phyloP scores from a whole-genome alignment of 805 yeast species.

The Metschnikowia matae region DNA sequence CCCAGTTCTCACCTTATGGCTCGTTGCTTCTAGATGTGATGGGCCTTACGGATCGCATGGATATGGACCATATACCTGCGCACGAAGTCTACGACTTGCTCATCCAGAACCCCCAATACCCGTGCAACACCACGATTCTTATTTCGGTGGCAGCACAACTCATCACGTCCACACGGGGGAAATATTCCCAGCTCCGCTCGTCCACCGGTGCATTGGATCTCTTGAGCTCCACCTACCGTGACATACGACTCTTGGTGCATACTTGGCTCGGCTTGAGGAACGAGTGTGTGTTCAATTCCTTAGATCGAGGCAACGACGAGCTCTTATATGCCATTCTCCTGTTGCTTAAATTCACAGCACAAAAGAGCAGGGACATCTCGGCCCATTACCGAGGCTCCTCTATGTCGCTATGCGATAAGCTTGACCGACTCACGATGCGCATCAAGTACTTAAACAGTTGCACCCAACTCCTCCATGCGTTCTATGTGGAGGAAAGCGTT shows the following conservation, averaged over 20 bases:
- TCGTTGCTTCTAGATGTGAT: constrained; percentile 24
- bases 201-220: constrained; percentile 16
- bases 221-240: constrained; percentile 1
- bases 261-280: constrained; percentile 14
- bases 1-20: constrained; percentile 16
- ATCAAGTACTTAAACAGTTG: not conserved
- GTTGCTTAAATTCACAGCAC: constrained; percentile 8
- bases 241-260: constrained; percentile 7
- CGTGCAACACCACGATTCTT: constrained; percentile 12
- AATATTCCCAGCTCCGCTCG: not conserved
- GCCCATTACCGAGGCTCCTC: constrained; percentile 5
- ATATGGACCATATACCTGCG: constrained; percentile 2
- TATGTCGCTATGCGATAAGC: not conserved
- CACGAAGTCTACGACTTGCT: constrained; percentile 8
- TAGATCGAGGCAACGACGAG: constrained; percentile 21
- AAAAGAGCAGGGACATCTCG: constrained; percentile 5
- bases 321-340: constrained; percentile 21
- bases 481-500: constrained; percentile 1
- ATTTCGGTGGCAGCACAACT: constrained; percentile 8
- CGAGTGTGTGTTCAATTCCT: constrained; percentile 13
- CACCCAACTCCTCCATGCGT: not conserved
- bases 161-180: constrained; percentile 2
- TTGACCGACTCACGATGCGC: not conserved
- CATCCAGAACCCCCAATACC: constrained; percentile 12
- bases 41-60: constrained; percentile 17